Percentiles rank a stretch among this genome's conserved stretches.
phyloP scores from a whole-genome alignment of 495 filamentous ascomycete species.

The Aspergillus conjunctus region DNA sequence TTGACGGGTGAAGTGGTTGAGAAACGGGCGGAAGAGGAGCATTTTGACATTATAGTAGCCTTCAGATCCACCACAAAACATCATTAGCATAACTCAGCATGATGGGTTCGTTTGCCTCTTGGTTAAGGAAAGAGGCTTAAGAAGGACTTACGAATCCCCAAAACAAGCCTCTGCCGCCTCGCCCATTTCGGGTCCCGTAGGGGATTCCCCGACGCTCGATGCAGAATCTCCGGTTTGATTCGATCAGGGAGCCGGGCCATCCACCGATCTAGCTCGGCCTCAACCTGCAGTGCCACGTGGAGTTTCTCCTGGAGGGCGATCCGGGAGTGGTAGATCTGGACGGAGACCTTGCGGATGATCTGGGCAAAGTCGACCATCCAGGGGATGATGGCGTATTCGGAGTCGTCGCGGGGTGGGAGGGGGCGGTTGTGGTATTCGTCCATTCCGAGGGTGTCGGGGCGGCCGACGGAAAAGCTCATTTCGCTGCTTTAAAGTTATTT shows the following conservation, averaged over 20 bases:
- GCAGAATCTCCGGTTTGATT: conserved; percentile 37
- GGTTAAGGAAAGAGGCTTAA: neutral
- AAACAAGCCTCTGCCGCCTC: conserved; percentile 38
- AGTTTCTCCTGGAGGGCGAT: conserved; percentile 44
- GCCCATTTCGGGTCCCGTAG: conserved; percentile 47
- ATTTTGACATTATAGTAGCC: conserved; percentile 48
- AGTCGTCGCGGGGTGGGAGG: conserved; percentile 40
- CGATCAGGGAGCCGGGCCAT: conserved; percentile 37
- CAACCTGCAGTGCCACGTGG: conserved; percentile 39
- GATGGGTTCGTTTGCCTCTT: neutral
- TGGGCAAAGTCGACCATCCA: conserved; percentile 48
- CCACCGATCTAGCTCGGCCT: conserved; percentile 42
- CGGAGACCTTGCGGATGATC: conserved; percentile 43
- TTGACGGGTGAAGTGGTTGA: conserved; percentile 42
- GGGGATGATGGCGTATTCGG: conserved; percentile 45
- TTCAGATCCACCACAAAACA: conserved; percentile 9
- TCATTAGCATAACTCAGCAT: neutral
- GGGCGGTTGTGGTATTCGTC: conserved; percentile 48
- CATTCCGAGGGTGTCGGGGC: conserved; percentile 47
- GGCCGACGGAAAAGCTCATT: conserved; percentile 46
- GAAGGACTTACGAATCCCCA: conserved; percentile 38
- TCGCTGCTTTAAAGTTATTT: conserved; percentile 28
- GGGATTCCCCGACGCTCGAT: conserved; percentile 28
- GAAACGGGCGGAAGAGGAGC: conserved; percentile 43
- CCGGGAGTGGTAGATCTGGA: conserved; percentile 47